These are phyloP conservation scores for Cymbopogon citratus DNA, from an alignment of 176 grass and related monocot genomes.

Conservation along the genomic window DNA sequence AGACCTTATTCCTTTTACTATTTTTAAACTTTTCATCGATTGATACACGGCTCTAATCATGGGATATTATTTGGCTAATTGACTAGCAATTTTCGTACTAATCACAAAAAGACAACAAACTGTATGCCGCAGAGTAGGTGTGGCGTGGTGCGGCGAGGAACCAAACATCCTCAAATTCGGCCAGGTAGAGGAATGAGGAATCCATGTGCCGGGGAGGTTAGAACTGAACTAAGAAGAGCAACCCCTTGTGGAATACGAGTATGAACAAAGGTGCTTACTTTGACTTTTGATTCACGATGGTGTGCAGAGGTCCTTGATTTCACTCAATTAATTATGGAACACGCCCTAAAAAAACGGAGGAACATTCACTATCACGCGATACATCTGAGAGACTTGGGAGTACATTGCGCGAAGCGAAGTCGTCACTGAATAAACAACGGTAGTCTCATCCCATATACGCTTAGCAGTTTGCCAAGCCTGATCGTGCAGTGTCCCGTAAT, in stretches of 20 bases:
- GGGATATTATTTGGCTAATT: background rate
- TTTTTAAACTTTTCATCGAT: background rate
- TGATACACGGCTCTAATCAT: background rate
- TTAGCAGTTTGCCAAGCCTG: background rate
- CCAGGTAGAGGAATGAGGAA: too few species aligned
- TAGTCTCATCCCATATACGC: background rate
- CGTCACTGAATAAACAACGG: background rate
- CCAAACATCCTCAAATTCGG: too few species aligned
- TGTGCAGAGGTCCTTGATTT: too few species aligned
- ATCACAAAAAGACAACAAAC: too few species aligned
- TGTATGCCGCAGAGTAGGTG: too few species aligned
- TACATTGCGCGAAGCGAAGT: background rate
- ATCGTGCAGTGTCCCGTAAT: slow-evolving; percentile 13
- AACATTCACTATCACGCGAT: background rate
- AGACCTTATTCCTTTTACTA: background rate
- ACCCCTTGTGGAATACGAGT: too few species aligned
- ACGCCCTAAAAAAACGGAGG: background rate
- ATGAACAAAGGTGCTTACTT: too few species aligned
- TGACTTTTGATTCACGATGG: too few species aligned
- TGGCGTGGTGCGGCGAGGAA: too few species aligned
- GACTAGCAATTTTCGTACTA: too few species aligned
- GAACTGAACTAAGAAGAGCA: too few species aligned
- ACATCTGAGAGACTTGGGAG: background rate
- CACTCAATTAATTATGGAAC: background rate
- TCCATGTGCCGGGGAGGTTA: too few species aligned